Conservation (phyloP, 2,329 filamentous ascomycete species). For the Epichloe elymi region DNA sequence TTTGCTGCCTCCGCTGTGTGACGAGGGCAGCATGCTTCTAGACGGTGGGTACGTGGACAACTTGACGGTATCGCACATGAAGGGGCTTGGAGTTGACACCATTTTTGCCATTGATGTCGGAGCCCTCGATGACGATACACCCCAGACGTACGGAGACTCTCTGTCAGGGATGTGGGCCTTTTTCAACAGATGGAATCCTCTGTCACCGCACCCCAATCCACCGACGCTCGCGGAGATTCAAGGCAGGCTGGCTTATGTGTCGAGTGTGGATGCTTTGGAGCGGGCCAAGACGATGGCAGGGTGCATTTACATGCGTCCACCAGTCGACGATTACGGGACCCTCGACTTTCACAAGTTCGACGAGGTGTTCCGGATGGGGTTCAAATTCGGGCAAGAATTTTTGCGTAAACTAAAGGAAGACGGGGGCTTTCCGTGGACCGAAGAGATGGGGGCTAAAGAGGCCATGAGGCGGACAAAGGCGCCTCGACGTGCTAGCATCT, state of each 20-base stretch:
- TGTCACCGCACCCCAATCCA: constrained; percentile 78
- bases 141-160: constrained; percentile 86
- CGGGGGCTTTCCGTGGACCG: constrained; percentile 56
- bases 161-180: constrained; percentile 92
- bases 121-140: constrained; percentile 78
- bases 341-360: constrained; percentile 96
- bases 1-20: constrained; percentile 81
- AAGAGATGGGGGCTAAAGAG: constrained; percentile 66
- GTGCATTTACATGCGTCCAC: constrained; percentile 92
- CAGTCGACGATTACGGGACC: constrained; percentile 85
- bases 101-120: constrained; percentile 96
- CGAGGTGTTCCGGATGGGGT: constrained; percentile 86
- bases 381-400: constrained; percentile 72
- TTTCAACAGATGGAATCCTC: constrained; percentile 92
- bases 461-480: constrained; percentile 67
- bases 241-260: constrained; percentile 86
- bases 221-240: constrained; percentile 94
- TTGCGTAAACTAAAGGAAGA: constrained; percentile 64
- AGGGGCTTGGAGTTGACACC: constrained; percentile 77
- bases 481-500: constrained; percentile 66
- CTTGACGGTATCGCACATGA: constrained; percentile 94
- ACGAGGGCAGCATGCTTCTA: constrained; percentile 91
- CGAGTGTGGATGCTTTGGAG: constrained; percentile 85
- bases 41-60: constrained; percentile 98
- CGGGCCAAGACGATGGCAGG: constrained; percentile 82